Evolutionary conservation across 805 yeast genomes (phyloP).

Genomic region (Sungouiella blattae): DNA sequence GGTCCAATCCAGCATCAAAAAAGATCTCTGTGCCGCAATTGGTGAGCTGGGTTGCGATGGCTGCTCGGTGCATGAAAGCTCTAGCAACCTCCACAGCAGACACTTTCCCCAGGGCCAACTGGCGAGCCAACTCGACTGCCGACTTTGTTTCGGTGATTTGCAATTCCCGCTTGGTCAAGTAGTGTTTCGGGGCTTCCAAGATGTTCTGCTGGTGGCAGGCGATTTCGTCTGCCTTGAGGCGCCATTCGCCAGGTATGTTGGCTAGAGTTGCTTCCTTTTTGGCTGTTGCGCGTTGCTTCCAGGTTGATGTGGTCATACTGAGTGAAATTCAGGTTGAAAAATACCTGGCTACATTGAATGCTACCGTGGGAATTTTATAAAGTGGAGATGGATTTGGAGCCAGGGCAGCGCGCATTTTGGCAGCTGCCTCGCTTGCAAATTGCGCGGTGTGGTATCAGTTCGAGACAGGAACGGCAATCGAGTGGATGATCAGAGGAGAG

Average conservation of each 20-base stretch:
- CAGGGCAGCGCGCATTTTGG: no score
- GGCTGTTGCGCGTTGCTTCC: no score
- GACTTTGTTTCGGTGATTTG: background rate
- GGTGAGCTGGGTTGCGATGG: slow-evolving; percentile 51
- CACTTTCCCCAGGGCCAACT: background rate
- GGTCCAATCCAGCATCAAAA: slow-evolving; percentile 23
- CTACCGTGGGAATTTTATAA: no score
- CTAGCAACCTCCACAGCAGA: slow-evolving; percentile 42
- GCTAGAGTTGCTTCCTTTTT: background rate
- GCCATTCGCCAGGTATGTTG: background rate
- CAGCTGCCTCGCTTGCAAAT: no score
- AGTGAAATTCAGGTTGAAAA: no score
- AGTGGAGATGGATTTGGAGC: no score
- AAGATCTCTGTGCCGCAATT: slow-evolving; percentile 35
- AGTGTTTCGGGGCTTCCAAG: background rate
- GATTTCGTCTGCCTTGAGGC: background rate
- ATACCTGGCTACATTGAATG: no score
- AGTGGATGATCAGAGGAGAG: no score
- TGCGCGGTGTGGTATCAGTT: no score
- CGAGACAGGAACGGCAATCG: no score
- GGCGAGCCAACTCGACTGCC: background rate
- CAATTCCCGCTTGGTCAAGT: background rate
- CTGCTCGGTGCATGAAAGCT: slow-evolving; percentile 57
- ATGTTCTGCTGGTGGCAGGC: background rate
- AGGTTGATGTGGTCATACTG: no score